Evolutionary conservation across 1,284 basidiomycete species (phyloP).

Genomic region (Papiliotrema laurentii): DNA sequence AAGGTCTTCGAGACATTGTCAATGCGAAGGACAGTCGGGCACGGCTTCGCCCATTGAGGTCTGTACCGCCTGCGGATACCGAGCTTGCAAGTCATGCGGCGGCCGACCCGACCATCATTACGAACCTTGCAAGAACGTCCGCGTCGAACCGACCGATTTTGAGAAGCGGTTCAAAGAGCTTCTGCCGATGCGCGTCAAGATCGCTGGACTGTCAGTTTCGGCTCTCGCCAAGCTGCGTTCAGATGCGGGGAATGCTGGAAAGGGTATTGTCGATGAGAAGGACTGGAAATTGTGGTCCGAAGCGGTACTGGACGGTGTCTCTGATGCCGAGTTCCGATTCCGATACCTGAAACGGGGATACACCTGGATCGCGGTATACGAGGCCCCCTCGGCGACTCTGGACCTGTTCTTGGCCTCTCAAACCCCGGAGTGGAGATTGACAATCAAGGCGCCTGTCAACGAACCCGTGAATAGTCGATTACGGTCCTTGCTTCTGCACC

Average conservation of each 20-base stretch:
- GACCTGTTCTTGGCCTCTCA: slow-evolving; percentile 72
- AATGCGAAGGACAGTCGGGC: slow-evolving; percentile 80
- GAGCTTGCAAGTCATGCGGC: slow-evolving; percentile 79
- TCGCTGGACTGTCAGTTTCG: slow-evolving; percentile 56
- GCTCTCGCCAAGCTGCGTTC: slow-evolving; percentile 57
- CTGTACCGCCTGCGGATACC: slow-evolving; percentile 71
- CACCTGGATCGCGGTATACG: slow-evolving; percentile 77
- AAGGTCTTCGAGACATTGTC: slow-evolving; percentile 71
- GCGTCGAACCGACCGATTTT: slow-evolving; percentile 65
- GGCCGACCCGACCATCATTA: slow-evolving; percentile 85
- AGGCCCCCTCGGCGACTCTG: slow-evolving; percentile 64
- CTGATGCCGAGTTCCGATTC: slow-evolving; percentile 67
- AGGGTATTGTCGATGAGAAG: slow-evolving; percentile 44
- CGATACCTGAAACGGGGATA: slow-evolving; percentile 81
- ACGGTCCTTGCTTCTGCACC: slow-evolving; percentile 66
- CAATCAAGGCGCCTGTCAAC: slow-evolving; percentile 60
- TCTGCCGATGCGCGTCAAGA: slow-evolving; percentile 77
- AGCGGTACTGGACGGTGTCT: slow-evolving; percentile 62
- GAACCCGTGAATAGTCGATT: slow-evolving; percentile 77
- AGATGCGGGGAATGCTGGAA: slow-evolving; percentile 22
- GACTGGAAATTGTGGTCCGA: slow-evolving; percentile 65
- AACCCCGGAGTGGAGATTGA: slow-evolving; percentile 81
- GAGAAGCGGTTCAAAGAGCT: slow-evolving; percentile 68
- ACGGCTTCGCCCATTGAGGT: slow-evolving; percentile 65
- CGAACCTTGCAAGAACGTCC: slow-evolving; percentile 27